A percentile compares a stretch with the other conserved stretches of the same genome.
Conservation (phyloP, 2,329 filamentous ascomycete genomes). For the Polychaeton citri region DNA sequence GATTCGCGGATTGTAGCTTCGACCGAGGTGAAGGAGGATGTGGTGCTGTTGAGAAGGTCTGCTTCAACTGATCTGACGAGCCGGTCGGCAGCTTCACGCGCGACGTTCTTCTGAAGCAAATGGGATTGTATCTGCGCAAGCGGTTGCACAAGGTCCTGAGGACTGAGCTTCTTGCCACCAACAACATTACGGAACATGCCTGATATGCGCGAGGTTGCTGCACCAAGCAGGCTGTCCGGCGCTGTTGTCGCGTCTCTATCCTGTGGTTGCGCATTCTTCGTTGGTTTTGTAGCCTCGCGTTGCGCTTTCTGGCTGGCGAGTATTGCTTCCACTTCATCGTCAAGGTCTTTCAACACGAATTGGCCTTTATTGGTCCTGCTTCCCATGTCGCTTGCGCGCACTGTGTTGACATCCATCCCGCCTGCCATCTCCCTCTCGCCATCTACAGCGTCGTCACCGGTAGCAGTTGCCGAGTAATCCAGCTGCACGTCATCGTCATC, state of each 20-base stretch:
- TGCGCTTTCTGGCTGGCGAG: slow-evolving; percentile 65
- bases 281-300: slow-evolving; percentile 33
- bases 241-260: slow-evolving; percentile 40
- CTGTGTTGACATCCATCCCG: slow-evolving; percentile 48
- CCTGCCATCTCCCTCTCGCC: slow-evolving; percentile 13
- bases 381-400: slow-evolving; percentile 74
- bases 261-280: slow-evolving; percentile 46
- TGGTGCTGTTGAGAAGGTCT: slow-evolving; percentile 82
- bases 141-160: slow-evolving; percentile 78
- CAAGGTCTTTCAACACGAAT: slow-evolving; percentile 85
- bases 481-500: slow-evolving; percentile 57
- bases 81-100: slow-evolving; percentile 80
- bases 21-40: slow-evolving; percentile 68
- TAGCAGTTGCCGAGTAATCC: slow-evolving; percentile 68
- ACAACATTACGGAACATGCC: slow-evolving; percentile 90
- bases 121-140: slow-evolving; percentile 96
- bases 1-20: slow-evolving; percentile 71
- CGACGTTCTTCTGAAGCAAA: slow-evolving; percentile 88
- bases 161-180: slow-evolving; percentile 82
- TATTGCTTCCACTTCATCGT: slow-evolving; percentile 85
- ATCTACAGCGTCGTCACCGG: slow-evolving; percentile 37
- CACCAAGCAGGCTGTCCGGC: slow-evolving; percentile 50
- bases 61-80: slow-evolving; percentile 84
- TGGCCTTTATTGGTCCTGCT: slow-evolving; percentile 74
- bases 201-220: slow-evolving; percentile 68